These are phyloP conservation scores for Aspergillus pseudoglaucus DNA, from an alignment of 2,329 filamentous ascomycete genomes.

Conservation along the genomic window DNA sequence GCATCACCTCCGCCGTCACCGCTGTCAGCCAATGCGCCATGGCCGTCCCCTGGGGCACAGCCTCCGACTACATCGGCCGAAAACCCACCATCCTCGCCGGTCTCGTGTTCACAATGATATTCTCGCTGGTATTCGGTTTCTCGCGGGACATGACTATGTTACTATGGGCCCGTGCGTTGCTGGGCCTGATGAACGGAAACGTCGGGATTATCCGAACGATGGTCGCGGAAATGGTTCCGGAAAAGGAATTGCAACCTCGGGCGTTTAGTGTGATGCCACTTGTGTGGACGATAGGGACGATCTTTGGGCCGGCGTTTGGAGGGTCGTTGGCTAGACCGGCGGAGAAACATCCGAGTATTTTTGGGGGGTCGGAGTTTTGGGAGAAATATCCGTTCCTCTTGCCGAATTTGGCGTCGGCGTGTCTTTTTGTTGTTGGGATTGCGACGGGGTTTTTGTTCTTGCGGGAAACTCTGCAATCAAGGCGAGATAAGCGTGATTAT, in stretches of 20 bases:
- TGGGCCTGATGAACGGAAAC: constrained; percentile 82
- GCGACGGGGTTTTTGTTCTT: constrained; percentile 71
- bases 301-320: constrained; percentile 82
- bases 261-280: constrained; percentile 94
- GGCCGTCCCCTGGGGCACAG: constrained; percentile 67
- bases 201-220: constrained; percentile 89
- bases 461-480: constrained; percentile 73
- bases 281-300: constrained; percentile 78
- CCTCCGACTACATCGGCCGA: constrained; percentile 71
- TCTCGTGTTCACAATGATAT: constrained; percentile 70
- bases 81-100: constrained; percentile 75
- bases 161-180: constrained; percentile 67
- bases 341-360: constrained; percentile 64
- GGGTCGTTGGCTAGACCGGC: constrained; percentile 79
- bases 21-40: constrained; percentile 65
- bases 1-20: constrained; percentile 65
- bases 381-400: constrained; percentile 73
- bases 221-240: constrained; percentile 86
- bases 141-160: constrained; percentile 74
- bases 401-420: constrained; percentile 71
- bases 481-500: constrained; percentile 63
- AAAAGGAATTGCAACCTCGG: constrained; percentile 75
- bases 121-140: constrained; percentile 76
- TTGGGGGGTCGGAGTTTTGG: constrained; percentile 62
- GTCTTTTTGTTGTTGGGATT: constrained; percentile 73